Evolutionary conservation across 306 rosid genomes (phyloP), one percentile per base, ranked within the genome.

Genomic region (Quercus rubra): DNA sequence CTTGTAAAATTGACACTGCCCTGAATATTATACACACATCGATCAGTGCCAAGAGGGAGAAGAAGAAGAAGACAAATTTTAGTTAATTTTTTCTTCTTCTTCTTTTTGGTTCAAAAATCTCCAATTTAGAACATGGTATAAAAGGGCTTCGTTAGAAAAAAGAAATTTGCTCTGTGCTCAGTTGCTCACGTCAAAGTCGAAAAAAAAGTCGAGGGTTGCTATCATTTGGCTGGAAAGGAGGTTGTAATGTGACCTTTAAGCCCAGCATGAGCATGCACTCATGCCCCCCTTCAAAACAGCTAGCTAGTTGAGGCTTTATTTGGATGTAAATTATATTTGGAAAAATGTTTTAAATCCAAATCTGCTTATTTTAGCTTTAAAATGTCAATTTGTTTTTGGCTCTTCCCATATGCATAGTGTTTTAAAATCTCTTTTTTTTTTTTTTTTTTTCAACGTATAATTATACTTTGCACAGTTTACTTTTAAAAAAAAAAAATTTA

Each of bases 1-100:
- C 89, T 69, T 63, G 78, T 69, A 72, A 1, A 31, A 14, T 20
- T 33, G 68, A 61, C 72, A 67, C 52, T 67, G 18, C 27, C n/a
- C 71, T 35, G 14, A 11, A 31, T 35, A 41, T 33, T 18, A 10
- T 55, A 46, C 46, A 69, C 68, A 55, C 43, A 71, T 70, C 11
- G 46, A 41, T 69, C 56, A 71, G 30, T 8, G 70, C 70, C 57
- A 20, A 71, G 27, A 1, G 70, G 18, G 55, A 56, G 4, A 11
- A 20, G 31, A 78, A 58, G 62, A 43, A 21, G 62, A 58, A 21
- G 75, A 69, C 80, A 77, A 67, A 63, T 51, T 31, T 20, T 25
- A 30, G 58, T 21, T 78, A n/a, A 41, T 8, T 8, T 41, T 41
- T 41, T 41, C 46, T 8, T 8, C 2, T 41, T 8, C 0, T 8